Evolutionary conservation across 2,329 filamentous ascomycete genomes (phyloP).

Genomic region (Aspergillus hiratsukae): DNA sequence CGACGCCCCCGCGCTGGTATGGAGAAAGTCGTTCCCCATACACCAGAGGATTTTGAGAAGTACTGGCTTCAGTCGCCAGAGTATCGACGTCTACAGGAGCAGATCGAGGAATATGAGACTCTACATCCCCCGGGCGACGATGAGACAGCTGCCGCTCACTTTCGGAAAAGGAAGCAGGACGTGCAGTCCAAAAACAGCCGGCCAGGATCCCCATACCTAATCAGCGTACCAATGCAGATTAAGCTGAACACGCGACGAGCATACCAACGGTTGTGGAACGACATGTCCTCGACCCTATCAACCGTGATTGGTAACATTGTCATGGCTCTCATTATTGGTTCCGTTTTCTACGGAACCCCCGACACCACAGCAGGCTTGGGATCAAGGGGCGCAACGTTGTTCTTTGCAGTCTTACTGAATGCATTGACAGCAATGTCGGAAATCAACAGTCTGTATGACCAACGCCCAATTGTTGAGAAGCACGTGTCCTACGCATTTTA

Average conservation of each 20-base stretch:
- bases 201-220: conserved; percentile 70
- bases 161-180: conserved; percentile 31
- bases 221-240: conserved; percentile 68
- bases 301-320: conserved; percentile 61
- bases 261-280: conserved; percentile 68
- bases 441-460: conserved; percentile 39
- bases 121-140: conserved; percentile 29
- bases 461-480: conserved; percentile 25
- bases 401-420: conserved; percentile 83
- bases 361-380: conserved; percentile 65
- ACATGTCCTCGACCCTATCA: conserved; percentile 66
- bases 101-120: conserved; percentile 35
- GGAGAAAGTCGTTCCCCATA: conserved; percentile 60
- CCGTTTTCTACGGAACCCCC: conserved; percentile 73
- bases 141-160: conserved; percentile 24
- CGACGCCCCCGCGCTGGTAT: conserved; percentile 52
- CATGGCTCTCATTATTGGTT: conserved; percentile 71
- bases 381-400: conserved; percentile 69
- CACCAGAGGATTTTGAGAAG: conserved; percentile 62
- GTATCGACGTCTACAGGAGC: conserved; percentile 33
- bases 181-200: conserved; percentile 46
- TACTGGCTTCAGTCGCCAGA: conserved; percentile 51
- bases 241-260: conserved; percentile 74
- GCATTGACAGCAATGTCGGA: conserved; percentile 56
- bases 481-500: conserved; percentile 29